Evolutionary conservation across 2,329 filamentous ascomycete species (phyloP).

Genomic region (Colletotrichum sp.): DNA sequence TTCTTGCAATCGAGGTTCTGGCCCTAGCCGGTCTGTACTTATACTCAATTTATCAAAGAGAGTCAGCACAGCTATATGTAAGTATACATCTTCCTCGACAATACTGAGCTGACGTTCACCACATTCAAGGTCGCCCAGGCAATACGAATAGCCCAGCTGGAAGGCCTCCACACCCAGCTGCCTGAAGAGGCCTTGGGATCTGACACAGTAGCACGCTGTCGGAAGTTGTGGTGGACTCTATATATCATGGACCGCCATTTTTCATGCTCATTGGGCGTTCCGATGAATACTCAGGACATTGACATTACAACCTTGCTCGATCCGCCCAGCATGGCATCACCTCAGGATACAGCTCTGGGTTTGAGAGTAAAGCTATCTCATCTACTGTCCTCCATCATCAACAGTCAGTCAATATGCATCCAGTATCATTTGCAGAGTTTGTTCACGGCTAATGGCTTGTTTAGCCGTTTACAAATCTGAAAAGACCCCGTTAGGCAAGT

Average conservation of each 20-base stretch:
- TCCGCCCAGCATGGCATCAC: conserved; percentile 28
- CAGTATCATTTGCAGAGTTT: background rate
- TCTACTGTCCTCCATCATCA: conserved; percentile 38
- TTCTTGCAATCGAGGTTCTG: conserved; percentile 41
- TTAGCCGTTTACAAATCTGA: conserved; percentile 40
- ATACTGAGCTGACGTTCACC: background rate
- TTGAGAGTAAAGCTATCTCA: conserved; percentile 40
- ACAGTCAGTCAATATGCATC: conserved; percentile 28
- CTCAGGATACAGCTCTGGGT: conserved; percentile 33
- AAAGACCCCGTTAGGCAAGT: conserved; percentile 32
- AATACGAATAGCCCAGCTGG: conserved; percentile 44
- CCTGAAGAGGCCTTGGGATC: conserved; percentile 38
- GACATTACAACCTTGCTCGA: conserved; percentile 37
- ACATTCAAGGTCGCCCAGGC: conserved; percentile 40
- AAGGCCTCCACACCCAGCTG: conserved; percentile 44
- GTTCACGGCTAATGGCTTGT: background rate
- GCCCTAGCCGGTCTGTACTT: conserved; percentile 41
- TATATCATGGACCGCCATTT: conserved; percentile 46
- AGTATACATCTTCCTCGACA: background rate
- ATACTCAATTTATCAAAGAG: conserved; percentile 41
- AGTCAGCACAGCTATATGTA: conserved; percentile 29
- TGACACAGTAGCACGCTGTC: conserved; percentile 35
- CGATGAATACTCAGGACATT: conserved; percentile 40
- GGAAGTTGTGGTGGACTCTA: conserved; percentile 45
- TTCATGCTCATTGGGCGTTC: conserved; percentile 41